A percentile compares a stretch with the other conserved stretches of the same genome.
Evolutionary conservation across 805 yeast species (phyloP).

Genomic region (Wickerhamiella lipophila): DNA sequence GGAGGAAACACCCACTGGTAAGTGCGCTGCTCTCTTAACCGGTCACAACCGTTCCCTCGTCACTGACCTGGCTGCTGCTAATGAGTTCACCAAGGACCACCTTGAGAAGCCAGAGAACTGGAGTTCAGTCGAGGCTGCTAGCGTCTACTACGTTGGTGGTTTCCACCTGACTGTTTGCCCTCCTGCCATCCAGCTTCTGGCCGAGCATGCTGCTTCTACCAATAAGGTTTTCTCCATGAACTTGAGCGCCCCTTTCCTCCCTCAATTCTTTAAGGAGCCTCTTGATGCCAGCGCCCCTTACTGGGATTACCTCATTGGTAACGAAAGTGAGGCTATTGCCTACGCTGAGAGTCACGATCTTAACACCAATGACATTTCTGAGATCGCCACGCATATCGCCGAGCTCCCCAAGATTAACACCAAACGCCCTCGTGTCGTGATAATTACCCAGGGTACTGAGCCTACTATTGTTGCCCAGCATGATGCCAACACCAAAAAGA

Average conservation of each 20-base stretch:
- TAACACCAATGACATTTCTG: constrained; percentile 46
- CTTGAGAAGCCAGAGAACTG: constrained; percentile 83
- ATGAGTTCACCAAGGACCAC: constrained; percentile 85
- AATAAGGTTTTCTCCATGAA: constrained; percentile 72
- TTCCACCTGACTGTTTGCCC: constrained; percentile 97
- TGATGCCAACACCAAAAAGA: constrained; percentile 29
- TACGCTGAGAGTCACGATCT: constrained; percentile 78
- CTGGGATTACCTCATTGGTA: constrained; percentile 85
- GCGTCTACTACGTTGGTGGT: constrained; percentile 91
- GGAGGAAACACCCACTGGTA: constrained; percentile 73
- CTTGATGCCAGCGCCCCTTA: constrained; percentile 69
- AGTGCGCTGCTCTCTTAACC: constrained; percentile 90
- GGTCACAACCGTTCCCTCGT: constrained; percentile 84
- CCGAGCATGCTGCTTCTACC: constrained; percentile 78
- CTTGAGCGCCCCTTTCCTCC: constrained; percentile 93
- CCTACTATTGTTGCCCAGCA: constrained; percentile 70
- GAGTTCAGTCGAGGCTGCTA: constrained; percentile 68
- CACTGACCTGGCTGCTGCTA: constrained; percentile 96
- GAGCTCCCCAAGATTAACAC: constrained; percentile 60
- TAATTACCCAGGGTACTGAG: constrained; percentile 91
- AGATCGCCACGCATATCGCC: constrained; percentile 75
- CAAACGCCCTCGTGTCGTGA: constrained; percentile 63
- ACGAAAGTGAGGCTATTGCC: constrained; percentile 94
- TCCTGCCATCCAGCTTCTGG: constrained; percentile 78
- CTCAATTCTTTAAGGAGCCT: constrained; percentile 89